Base-by-base conservation (phyloP, 1,139 yeast genomes). In the Geotrichum phurueaensis region DNA sequence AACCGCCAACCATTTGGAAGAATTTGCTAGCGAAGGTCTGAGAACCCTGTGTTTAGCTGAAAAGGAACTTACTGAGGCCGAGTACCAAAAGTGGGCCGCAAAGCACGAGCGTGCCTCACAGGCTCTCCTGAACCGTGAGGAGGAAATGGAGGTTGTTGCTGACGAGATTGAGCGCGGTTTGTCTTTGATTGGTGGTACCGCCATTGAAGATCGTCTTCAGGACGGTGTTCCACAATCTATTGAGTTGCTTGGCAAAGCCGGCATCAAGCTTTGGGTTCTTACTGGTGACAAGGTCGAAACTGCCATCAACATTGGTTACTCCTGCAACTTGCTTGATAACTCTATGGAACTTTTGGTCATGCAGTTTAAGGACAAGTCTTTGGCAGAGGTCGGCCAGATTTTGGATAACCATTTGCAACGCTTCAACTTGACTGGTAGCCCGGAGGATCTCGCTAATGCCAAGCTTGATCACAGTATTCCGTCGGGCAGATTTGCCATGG, bases 271-370 rank as follows among this genome's bases (percentile, higher is more conserved):
- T 59, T 92, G 98, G 98, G 97, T 92, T 54, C 80, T 92, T 61
- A 92, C 98, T 20, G 98, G 98, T 73, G 98, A 92, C 74, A 87
- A 91, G 75, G 91, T 92, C 57, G 98, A 92, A 75, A 92, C 98
- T 45, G 98, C 98, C 12, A 91, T 92, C 69, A 92, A 92, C 71
- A 92, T 92, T 78, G 98, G 97, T 6, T 92, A 89, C 72, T 89
- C 97, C 4, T 92, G 97, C 80, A 92, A 92, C 70, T 78, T 92
- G 65, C 79, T 92, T 64, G 90, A 87, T 64, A 88, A 83, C 66
- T 89, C 86, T 55, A 90, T 92, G 97, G 87, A 89, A 67, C 77
- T 92, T 61, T 75, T 92, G 61, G 90, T 91, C n/a, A 80, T 91
- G 12, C 75, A 80, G 58, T 78, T 81, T 1, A 65, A 65, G 4